These are phyloP conservation scores for Magnaporthiopsis poae DNA, from an alignment of 2,329 filamentous ascomycete genomes.

Conservation along the genomic window DNA sequence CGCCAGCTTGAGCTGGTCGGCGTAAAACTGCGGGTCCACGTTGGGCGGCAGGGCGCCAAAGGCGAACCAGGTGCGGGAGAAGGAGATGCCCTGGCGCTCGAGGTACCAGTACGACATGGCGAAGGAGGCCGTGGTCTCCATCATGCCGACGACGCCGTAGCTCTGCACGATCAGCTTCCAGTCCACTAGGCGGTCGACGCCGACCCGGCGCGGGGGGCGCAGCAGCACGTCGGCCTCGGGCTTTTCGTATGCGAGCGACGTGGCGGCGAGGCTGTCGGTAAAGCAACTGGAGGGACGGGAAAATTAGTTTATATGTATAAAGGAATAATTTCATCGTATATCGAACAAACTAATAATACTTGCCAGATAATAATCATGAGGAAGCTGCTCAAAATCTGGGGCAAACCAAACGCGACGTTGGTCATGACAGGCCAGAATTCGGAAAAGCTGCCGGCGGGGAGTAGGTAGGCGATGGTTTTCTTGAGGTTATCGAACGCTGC, in stretches of 20 bases:
- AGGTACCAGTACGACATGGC: constrained; percentile 61
- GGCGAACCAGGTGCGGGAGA: constrained; percentile 56
- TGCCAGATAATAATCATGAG: constrained; percentile 58
- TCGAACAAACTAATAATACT: too few relatives aligned
- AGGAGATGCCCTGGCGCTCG: constrained; percentile 52
- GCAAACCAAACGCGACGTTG: constrained; percentile 61
- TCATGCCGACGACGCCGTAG: constrained; percentile 60
- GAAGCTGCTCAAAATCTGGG: constrained; percentile 63
- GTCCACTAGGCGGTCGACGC: constrained; percentile 63
- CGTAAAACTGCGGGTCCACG: constrained; percentile 45
- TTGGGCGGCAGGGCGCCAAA: constrained; percentile 45
- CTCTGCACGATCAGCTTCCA: constrained; percentile 62
- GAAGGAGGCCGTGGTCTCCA: constrained; percentile 51
- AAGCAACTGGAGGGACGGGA: constrained; percentile 39
- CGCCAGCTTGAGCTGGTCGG: constrained; percentile 49
- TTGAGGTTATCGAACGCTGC: constrained; percentile 67
- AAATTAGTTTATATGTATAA: too few relatives aligned
- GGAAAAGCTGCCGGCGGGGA: constrained; percentile 63
- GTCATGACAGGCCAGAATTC: constrained; percentile 71
- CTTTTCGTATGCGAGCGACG: constrained; percentile 64
- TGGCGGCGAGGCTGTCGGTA: constrained; percentile 66
- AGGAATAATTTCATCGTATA: too few relatives aligned
- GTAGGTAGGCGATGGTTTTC: constrained; percentile 65
- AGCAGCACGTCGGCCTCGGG: constrained; percentile 67
- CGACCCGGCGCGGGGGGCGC: constrained; percentile 57